Evolutionary conservation across 208 protist genomes (phyloP), one percentile per base, ranked within the genome.

Genomic region (Leishmania tropica): DNA sequence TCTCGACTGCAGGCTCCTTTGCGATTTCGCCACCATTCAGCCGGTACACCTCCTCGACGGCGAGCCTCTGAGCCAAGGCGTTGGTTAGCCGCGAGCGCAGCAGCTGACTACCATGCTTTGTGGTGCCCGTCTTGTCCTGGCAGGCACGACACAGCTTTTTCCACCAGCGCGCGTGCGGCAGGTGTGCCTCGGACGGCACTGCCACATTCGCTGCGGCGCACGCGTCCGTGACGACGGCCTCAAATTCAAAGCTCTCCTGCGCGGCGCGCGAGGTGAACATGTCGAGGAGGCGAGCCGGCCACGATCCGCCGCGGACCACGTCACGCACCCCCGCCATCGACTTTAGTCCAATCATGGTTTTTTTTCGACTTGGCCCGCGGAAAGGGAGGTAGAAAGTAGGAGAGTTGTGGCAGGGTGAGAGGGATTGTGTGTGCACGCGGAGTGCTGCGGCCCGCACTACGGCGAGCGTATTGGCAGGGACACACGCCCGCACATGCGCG

Each of bases 301-400:
- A 37, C 45, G 84, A 81, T 35, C 90, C 89, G 68, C 88, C 86
- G n/a, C 87, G 78, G 10, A 85, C 76, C 24, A 97, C 47, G 77
- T 96, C 92, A 37, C 94, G 92, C 81, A 97, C 95, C 13, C 93
- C 95, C n/a, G 93, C 94, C 91, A 97, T 96, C 24, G 90, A 86
- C 79, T 94, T 94, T 21, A 87, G 78, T 24, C 89, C 87, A 24
- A 94, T 45, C 90, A 97, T 96, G n/a, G 13, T 76, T n/a, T n/a
- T 48, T 37, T 28, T n/a, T 28, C 45, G 11, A 13, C 45, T 74
- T 74, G 70, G 4, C 21, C 11, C 42, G 10, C 42, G 37, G 70
- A 53, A 51, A 53, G 28, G 56, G 24, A 74, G 45, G 70, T 53
- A 31, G 13, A 47, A 47, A 42, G 24, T 10, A 6, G 37, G 40